Conservation (phyloP, 2,329 filamentous ascomycete species). For the Pleurostoma richardsiae region DNA sequence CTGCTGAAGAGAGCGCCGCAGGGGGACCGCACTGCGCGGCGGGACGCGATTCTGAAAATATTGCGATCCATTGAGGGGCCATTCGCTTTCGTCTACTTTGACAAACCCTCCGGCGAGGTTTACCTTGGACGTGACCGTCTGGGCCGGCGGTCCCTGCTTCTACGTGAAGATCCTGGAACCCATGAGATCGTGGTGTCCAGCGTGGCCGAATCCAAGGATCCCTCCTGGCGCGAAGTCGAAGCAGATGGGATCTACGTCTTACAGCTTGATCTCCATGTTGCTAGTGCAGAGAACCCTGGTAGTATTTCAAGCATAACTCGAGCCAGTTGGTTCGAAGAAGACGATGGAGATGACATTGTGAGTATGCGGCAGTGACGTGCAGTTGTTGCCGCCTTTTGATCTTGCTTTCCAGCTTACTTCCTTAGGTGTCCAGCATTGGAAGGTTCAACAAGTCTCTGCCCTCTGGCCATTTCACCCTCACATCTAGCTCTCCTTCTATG, state of each 20-base stretch:
- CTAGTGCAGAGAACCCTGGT: too few species aligned
- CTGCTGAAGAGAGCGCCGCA: slow-evolving; percentile 43
- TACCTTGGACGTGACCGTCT: slow-evolving; percentile 86
- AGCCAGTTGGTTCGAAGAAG: slow-evolving; percentile 22
- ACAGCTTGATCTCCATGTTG: slow-evolving; percentile 34
- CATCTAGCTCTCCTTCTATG: slow-evolving; percentile 44
- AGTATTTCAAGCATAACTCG: too few species aligned
- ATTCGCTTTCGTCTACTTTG: slow-evolving; percentile 84
- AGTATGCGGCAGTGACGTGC: slow-evolving; percentile 20
- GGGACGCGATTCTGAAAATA: slow-evolving; percentile 38
- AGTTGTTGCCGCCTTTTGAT: slow-evolving; percentile 7
- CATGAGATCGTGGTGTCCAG: slow-evolving; percentile 62
- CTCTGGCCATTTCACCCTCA: slow-evolving; percentile 16
- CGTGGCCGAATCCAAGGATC: slow-evolving; percentile 49
- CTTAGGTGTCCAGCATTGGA: slow-evolving; percentile 49
- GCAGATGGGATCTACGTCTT: slow-evolving; percentile 76
- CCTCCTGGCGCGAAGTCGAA: slow-evolving; percentile 72
- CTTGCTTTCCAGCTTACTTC: slow-evolving; percentile 33
- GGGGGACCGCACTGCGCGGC: slow-evolving; percentile 12
- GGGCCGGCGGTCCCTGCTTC: slow-evolving; percentile 77
- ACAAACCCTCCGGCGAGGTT: slow-evolving; percentile 54
- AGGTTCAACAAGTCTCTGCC: slow-evolving; percentile 44
- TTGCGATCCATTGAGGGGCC: slow-evolving; percentile 69
- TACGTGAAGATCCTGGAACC: slow-evolving; percentile 35
- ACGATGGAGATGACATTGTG: slow-evolving; percentile 34